A percentile compares a stretch with the other conserved stretches of the same genome.
phyloP scores from a whole-genome alignment of 129 eudicot species.

The Chrysanthemum seticuspe region DNA sequence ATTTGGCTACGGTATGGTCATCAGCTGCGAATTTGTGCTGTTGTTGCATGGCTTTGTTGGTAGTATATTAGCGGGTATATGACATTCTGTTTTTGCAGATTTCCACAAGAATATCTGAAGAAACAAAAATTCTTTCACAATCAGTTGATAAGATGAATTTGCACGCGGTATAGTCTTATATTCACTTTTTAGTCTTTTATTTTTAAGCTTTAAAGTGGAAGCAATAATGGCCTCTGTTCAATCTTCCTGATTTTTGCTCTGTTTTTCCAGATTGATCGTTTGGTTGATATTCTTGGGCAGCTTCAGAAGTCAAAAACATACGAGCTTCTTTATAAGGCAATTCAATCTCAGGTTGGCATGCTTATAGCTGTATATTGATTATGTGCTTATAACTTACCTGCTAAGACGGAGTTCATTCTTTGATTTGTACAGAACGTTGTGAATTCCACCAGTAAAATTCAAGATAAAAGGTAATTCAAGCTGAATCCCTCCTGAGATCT shows the following conservation, averaged over 20 bases:
- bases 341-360: constrained; percentile 51
- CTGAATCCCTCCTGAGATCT: not conserved
- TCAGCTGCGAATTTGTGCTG: constrained; percentile 16
- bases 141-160: constrained; percentile 48
- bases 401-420: constrained; percentile 13
- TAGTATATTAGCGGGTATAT: constrained; percentile 10
- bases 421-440: constrained; percentile 45
- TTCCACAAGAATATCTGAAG: constrained; percentile 45
- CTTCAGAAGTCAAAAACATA: constrained; percentile 58
- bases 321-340: constrained; percentile 40
- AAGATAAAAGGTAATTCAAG: constrained; percentile 45
- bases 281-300: constrained; percentile 49
- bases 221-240: not conserved
- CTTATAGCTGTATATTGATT: constrained; percentile 8
- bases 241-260: constrained; percentile 9
- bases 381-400: not conserved
- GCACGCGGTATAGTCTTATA: constrained; percentile 38
- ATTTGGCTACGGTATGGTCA: constrained; percentile 52
- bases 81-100: constrained; percentile 52
- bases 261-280: constrained; percentile 49
- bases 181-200: not conserved
- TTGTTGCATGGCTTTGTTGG: not conserved
- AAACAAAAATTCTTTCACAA: constrained; percentile 40
- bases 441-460: constrained; percentile 25
- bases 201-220: not conserved